These are phyloP conservation scores for Yarrowia keelungensis DNA, from an alignment of 805 yeast genomes.

Conservation along the genomic window DNA sequence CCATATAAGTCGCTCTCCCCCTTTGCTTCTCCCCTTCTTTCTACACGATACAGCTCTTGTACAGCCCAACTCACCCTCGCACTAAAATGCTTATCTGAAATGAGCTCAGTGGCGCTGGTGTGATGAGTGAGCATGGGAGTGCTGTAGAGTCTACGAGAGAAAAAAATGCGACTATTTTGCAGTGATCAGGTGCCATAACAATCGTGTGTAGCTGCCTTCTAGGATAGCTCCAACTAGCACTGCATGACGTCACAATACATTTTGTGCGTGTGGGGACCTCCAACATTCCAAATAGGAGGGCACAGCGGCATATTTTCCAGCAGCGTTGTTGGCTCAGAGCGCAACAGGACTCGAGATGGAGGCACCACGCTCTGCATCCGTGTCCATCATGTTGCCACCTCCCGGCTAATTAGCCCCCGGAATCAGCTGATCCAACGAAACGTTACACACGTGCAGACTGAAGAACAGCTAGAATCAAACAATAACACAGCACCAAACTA, in stretches of 20 bases:
- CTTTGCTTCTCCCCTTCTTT: background rate
- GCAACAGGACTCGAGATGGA: no score
- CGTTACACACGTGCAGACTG: constrained; percentile 17
- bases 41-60: background rate
- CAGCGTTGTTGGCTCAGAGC: no score
- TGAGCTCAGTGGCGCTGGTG: background rate
- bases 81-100: constrained; percentile 5
- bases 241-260: constrained; percentile 12
- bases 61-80: background rate
- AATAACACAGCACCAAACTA: background rate
- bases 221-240: background rate
- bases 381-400: no score
- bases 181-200: no score
- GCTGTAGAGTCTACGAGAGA: no score
- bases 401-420: background rate
- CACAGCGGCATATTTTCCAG: no score
- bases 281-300: background rate
- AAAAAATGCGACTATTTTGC: no score
- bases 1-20: background rate
- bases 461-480: background rate
- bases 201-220: no score
- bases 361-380: no score
- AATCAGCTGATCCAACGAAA: constrained; percentile 8
- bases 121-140: no score
- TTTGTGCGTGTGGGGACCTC: background rate